Percentiles rank a stretch among this genome's conserved stretches.
phyloP scores from a whole-genome alignment of 371 early-diverging fungal species.

The Encephalitozoon hellem region DNA sequence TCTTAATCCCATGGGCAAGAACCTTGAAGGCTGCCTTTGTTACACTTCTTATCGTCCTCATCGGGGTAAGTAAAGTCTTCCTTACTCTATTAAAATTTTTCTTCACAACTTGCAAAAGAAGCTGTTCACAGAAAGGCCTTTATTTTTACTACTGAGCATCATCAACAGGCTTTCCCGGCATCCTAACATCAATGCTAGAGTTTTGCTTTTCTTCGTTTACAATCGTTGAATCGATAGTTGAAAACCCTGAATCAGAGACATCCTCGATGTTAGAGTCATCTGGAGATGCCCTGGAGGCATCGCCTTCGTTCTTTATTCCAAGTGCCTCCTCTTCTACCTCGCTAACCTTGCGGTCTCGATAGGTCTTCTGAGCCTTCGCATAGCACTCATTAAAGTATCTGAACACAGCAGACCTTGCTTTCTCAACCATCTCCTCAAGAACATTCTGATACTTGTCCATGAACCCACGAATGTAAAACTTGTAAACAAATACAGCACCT shows the following conservation, averaged over 20 bases:
- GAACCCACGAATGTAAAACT: slow-evolving; percentile 40
- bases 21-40: background rate
- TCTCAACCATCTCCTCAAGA: slow-evolving; percentile 31
- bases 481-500: slow-evolving; percentile 47
- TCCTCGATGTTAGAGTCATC: background rate
- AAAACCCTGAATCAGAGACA: background rate
- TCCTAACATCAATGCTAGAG: background rate
- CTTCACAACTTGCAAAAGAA: background rate
- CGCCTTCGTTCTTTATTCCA: background rate
- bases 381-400: background rate
- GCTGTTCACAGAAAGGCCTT: background rate
- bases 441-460: slow-evolving; percentile 28
- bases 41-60: background rate
- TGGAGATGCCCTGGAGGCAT: background rate
- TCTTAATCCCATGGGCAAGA: background rate
- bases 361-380: background rate
- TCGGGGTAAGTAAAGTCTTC: background rate
- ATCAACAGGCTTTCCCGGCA: background rate
- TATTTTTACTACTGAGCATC: background rate
- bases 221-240: background rate
- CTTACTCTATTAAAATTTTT: background rate
- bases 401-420: background rate
- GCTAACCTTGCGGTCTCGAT: too few species aligned
- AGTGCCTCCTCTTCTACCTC: background rate
- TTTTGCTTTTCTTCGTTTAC: background rate